phyloP scores from a whole-genome alignment of 768 basidiomycete species.

The Pholiota molesta region DNA sequence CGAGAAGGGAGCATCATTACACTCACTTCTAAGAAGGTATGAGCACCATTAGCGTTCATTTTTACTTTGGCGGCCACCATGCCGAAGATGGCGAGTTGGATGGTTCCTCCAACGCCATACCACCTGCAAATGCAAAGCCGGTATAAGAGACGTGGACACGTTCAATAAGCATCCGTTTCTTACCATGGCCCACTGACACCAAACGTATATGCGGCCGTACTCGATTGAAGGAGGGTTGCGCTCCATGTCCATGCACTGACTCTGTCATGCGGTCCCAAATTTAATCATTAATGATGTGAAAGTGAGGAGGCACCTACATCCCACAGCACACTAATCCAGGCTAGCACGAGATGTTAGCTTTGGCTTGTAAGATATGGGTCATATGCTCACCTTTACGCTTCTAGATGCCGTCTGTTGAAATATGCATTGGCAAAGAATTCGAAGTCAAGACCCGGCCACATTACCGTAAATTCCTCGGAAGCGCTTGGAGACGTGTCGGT shows the following conservation, averaged over 20 bases:
- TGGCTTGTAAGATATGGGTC: not conserved
- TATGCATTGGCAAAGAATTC: not conserved
- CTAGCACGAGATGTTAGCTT: slow-evolving; percentile 11
- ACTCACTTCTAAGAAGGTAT: slow-evolving; percentile 55
- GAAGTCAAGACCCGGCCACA: slow-evolving; percentile 9
- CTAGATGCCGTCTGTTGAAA: slow-evolving; percentile 43
- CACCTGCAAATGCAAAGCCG: slow-evolving; percentile 37
- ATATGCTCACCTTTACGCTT: slow-evolving; percentile 40
- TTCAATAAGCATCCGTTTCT: not conserved
- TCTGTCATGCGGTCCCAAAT: slow-evolving; percentile 20
- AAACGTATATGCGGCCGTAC: slow-evolving; percentile 54
- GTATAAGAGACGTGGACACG: no score
- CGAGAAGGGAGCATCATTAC: not conserved
- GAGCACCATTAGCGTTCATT: slow-evolving; percentile 59
- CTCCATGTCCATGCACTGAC: slow-evolving; percentile 64
- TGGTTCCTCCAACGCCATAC: slow-evolving; percentile 55
- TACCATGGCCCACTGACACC: slow-evolving; percentile 55
- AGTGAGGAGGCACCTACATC: slow-evolving; percentile 33
- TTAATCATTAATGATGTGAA: slow-evolving; percentile 1
- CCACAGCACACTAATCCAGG: slow-evolving; percentile 54
- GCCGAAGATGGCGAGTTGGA: slow-evolving; percentile 55
- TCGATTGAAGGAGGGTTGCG: slow-evolving; percentile 56
- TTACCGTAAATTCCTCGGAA: slow-evolving; percentile 52
- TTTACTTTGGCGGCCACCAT: slow-evolving; percentile 60
- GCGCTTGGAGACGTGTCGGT: slow-evolving; percentile 46